Evolutionary conservation across 768 basidiomycete species (phyloP), one percentile per base, ranked within the genome.

Genomic region (Pulveroboletus sp.): DNA sequence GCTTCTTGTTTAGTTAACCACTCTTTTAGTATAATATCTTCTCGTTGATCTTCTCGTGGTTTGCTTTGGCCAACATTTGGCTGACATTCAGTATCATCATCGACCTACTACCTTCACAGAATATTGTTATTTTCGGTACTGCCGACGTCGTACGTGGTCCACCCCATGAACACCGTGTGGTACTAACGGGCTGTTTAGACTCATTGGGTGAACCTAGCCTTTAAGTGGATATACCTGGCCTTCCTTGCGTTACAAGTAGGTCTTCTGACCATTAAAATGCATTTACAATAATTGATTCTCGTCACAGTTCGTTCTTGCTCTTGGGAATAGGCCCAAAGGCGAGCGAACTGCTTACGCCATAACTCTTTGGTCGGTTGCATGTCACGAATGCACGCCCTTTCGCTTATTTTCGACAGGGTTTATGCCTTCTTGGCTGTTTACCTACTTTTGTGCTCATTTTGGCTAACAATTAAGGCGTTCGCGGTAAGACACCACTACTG

Each of bases 71-170:
- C 56, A 94, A 94, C 64, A 73, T 94, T 39, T 96, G 91, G 90
- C 73, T 96, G 50, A 94, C 89, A n/a, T 95, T 95, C 77, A 84
- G 84, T 53, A 94, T 95, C 70, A 91, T 95, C 67, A 90, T 95
- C 76, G 83, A 93, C 60, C 78, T 96, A 37, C 76, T 93, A 13
- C 87, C 88, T 50, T 45, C 73, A 66, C 60, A 68, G 31, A 9
- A 51, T 0, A 76, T 82, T 50, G 53, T 73, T 40, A 71, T 93
- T 46, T 96, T 96, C 55, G 91, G 89, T 38, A 93, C 82, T 28
- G 70, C 62, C 0, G 72, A 62, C 6, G 66, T 91, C 17, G 92
- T 94, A 62, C 50, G 89, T 43, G 21, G 26, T 72, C n/a, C 26
- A 26, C 31, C 44, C 24, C 33, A 32, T 26, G 13, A 11, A 18